Base-by-base conservation (phyloP, 2,329 filamentous ascomycete genomes). In the Aspergillus sp. region DNA sequence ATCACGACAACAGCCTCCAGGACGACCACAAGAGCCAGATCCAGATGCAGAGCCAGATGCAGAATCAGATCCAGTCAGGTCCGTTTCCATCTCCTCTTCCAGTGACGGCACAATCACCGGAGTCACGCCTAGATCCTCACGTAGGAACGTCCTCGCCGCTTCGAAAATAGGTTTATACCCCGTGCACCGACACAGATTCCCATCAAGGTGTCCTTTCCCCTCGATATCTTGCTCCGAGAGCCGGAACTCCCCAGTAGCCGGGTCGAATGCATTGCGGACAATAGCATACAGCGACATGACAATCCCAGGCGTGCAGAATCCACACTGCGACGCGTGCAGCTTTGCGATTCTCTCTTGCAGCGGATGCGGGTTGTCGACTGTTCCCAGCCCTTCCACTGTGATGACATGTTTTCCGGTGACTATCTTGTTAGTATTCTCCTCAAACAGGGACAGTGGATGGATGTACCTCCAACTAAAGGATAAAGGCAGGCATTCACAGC, bases 401-500 rank as follows among this genome's bases (percentile, higher is more conserved):
- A 99, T 93, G 69, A 98, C 91, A 83, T 99, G 95, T 74, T 99
- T 99, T 44, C 95, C 95, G 73, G 98, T 95, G 44, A 98, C 85
- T 68, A 91, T 11, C 9, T 1, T 11, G 0, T 31, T 1, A 31
- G 27, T 31, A 31, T 31, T 31, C 17, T 17, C 17, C 17, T 17
- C 17, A 17, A 17, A 17, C 17, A 17, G 17, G 17, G 17, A 17
- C 17, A 17, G 17, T 17, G 17, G 17, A 17, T 17, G 17, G 17
- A 17, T 17, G 8, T 11, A 31, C 27, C 27, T 31, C 27, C 96
- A 64, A 92, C 90, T 47, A 99, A 82, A 6, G 95, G 95, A 12
- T 95, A 93, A 52, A 99, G 81, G 73, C 95, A 99, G 43, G 95
- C 95, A 73, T 99, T 99, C 59, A 98, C 91, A 54, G 91, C 96